Conservation (phyloP, 306 rosid species). For the Vigna hirtella region DNA sequence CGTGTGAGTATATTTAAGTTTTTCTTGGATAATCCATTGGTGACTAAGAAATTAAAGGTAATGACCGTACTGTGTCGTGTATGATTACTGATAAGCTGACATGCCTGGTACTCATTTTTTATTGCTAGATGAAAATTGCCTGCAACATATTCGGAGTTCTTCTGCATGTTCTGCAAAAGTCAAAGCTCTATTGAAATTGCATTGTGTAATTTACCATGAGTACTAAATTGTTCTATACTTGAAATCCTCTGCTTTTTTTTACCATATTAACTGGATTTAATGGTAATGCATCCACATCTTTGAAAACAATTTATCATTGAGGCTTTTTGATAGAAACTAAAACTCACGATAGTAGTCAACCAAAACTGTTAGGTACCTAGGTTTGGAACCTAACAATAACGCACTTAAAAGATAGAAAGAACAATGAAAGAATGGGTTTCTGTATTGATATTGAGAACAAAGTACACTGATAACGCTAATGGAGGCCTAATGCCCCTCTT, state of each 20-base stretch:
- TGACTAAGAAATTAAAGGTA: conserved; percentile 7
- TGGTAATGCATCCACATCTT: conserved; percentile 12
- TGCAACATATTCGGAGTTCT: conserved; percentile 4
- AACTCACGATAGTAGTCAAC: neutral
- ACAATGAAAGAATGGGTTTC: no score
- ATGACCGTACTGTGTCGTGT: conserved; percentile 6
- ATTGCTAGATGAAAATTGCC: conserved; percentile 17
- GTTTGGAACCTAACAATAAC: no score
- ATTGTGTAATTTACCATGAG: neutral
- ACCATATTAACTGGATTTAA: neutral
- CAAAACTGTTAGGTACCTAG: no score
- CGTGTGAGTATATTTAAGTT: conserved; percentile 66
- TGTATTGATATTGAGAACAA: no score
- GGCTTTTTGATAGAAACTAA: conserved; percentile 12
- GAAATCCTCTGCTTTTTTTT: neutral
- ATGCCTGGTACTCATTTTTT: neutral
- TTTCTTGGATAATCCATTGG: conserved; percentile 25
- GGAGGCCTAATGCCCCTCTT: no score
- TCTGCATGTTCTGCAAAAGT: conserved; percentile 24
- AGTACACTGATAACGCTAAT: no score
- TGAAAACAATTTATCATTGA: neutral
- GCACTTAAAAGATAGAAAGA: no score
- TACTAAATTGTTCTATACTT: neutral
- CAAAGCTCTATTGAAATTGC: conserved; percentile 14
- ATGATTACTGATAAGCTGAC: neutral